Evolutionary conservation across 2,329 filamentous ascomycete species (phyloP).

Genomic region (Lachnellula hyalina): DNA sequence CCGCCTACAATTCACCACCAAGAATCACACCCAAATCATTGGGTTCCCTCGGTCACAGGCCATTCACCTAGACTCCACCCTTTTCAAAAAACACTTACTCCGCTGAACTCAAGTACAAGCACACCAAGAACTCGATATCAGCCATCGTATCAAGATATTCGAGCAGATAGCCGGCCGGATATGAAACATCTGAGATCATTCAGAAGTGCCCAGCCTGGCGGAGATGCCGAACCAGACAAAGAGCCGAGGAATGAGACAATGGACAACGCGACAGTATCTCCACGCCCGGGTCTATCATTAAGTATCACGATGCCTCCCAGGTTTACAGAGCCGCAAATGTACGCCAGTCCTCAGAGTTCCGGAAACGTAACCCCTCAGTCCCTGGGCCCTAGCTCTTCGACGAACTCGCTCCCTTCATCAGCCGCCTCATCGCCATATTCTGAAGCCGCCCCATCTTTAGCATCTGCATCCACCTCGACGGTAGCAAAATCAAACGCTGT

Average conservation of each 20-base stretch:
- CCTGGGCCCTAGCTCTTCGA: not conserved
- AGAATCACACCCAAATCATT: not conserved
- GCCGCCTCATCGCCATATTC: constrained; percentile 1
- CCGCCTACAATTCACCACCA: not conserved
- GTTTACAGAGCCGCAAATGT: constrained; percentile 8
- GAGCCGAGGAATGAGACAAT: not conserved
- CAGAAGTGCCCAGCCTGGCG: not conserved
- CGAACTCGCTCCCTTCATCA: not conserved
- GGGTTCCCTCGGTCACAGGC: not conserved
- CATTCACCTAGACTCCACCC: not conserved
- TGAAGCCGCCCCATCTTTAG: not conserved
- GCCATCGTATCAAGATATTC: not conserved
- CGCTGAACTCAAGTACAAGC: too few relatives aligned
- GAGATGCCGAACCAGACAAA: not conserved
- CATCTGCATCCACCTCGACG: not conserved
- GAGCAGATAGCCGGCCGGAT: not conserved
- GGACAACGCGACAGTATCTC: not conserved
- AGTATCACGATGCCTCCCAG: constrained; percentile 1
- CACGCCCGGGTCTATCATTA: constrained; percentile 2
- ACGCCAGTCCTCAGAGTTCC: constrained; percentile 4
- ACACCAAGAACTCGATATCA: not conserved
- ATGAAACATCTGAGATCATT: not conserved
- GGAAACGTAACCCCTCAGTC: not conserved
- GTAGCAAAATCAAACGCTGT: constrained; percentile 6
- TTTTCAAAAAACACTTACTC: not conserved